phyloP scores from a whole-genome alignment of 768 basidiomycete species.

The Pulveroboletus sp. region DNA sequence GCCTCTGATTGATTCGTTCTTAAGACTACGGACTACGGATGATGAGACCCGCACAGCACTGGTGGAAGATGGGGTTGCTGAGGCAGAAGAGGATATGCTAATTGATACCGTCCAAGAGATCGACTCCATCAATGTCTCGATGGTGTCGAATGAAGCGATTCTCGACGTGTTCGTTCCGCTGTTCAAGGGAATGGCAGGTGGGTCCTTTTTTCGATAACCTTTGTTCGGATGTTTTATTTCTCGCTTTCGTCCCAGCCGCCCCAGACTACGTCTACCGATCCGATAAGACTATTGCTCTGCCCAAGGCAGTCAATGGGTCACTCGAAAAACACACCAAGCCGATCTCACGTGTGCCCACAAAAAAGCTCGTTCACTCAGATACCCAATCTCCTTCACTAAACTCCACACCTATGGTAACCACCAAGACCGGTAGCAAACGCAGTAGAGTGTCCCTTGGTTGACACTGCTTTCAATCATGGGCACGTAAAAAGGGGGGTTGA shows the following conservation, averaged over 20 bases:
- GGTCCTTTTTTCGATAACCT: conserved; percentile 7
- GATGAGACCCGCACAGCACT: conserved; percentile 13
- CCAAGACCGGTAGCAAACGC: conserved; percentile 32
- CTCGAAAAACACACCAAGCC: conserved; percentile 11
- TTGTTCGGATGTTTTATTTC: neutral
- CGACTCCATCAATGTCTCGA: conserved; percentile 21
- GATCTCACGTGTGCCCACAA: conserved; percentile 14
- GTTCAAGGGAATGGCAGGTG: conserved; percentile 56
- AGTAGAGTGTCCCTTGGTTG: conserved; percentile 30
- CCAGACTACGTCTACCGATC: conserved; percentile 24
- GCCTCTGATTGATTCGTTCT: conserved; percentile 51
- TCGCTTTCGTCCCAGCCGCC: conserved; percentile 14
- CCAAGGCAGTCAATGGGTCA: conserved; percentile 17
- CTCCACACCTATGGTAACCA: conserved; percentile 9
- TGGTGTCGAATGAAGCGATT: conserved; percentile 49
- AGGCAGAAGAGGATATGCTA: conserved; percentile 45
- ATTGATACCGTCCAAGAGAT: conserved; percentile 29
- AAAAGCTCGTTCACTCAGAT: conserved; percentile 19
- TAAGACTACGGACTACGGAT: conserved; percentile 30
- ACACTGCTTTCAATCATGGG: conserved; percentile 15
- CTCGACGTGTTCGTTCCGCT: conserved; percentile 58
- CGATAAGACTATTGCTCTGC: conserved; percentile 3
- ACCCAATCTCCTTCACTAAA: conserved; percentile 9
- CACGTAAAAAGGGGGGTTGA: conserved; percentile 13
- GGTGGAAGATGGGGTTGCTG: conserved; percentile 26